A percentile compares a stretch with the other conserved stretches of the same genome.
phyloP scores from a whole-genome alignment of 352 stramenopile genomes.

The Globisporangium nagaii region DNA sequence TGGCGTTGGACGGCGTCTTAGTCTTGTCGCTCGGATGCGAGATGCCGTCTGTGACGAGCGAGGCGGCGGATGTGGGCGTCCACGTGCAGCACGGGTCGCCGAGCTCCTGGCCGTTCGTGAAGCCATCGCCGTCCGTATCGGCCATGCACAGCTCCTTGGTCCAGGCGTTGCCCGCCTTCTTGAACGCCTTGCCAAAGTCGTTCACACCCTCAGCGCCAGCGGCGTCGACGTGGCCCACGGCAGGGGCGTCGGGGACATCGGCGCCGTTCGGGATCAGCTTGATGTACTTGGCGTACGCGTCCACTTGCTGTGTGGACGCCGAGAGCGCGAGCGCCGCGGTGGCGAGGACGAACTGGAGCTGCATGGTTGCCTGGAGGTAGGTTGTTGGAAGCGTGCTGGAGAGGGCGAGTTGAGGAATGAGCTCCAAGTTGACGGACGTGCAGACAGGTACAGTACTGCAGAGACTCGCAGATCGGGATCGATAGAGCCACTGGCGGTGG shows the following conservation, averaged over 20 bases:
- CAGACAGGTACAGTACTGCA: no score
- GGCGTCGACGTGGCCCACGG: slow-evolving; percentile 50
- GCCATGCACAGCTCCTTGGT: slow-evolving; percentile 41
- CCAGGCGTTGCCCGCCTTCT: slow-evolving; percentile 38
- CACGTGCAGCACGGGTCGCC: slow-evolving; percentile 82
- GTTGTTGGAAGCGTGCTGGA: background rate
- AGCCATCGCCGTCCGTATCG: slow-evolving; percentile 77
- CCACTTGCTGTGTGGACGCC: background rate
- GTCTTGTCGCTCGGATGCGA: slow-evolving; percentile 53
- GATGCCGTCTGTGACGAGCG: slow-evolving; percentile 50
- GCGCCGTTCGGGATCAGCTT: slow-evolving; percentile 49
- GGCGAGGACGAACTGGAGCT: slow-evolving; percentile 2
- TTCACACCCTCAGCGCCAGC: slow-evolving; percentile 44
- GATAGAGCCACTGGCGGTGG: no score
- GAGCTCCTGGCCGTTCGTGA: slow-evolving; percentile 82
- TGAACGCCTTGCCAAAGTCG: slow-evolving; percentile 64
- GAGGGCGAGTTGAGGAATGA: background rate
- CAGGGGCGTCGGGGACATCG: slow-evolving; percentile 32
- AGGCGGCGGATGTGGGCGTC: slow-evolving; percentile 33
- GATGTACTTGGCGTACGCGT: slow-evolving; percentile 40
- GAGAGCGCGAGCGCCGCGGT: slow-evolving; percentile 4
- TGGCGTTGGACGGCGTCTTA: slow-evolving; percentile 42
- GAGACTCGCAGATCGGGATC: no score
- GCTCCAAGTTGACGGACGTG: no score
- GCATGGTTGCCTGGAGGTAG: no score